Base-by-base conservation (phyloP, 2,329 filamentous ascomycete species). In the Fusarium coffeatum region DNA sequence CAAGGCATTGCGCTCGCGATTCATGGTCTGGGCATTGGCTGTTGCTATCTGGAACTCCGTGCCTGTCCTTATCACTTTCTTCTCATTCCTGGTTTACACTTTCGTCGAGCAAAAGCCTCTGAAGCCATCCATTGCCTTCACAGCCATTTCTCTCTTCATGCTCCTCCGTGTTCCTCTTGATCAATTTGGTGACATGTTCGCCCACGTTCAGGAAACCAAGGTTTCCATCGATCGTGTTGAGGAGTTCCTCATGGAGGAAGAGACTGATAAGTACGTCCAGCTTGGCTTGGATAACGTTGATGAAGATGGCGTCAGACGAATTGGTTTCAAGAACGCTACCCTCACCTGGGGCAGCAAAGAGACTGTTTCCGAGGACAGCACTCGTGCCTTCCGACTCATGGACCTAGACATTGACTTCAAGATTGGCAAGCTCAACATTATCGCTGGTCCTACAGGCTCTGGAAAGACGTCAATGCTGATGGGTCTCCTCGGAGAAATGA, bases 401-500 rank as follows among this genome's bases (percentile, higher is more conserved):
- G 90, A 97, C 75, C 79, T 99, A 50, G 84, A 97, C 72, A 80
- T 98, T 56, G 88, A 92, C 65, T 99, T 99, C 80, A 85, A 88
- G 59, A 88, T 97, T 59, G 94, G 93, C 63, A 90, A 94, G 74
- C 87, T 99, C 65, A 99, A 98, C 77, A 90, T 99, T 51, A 92
- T 99, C 74, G 92, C 94, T 41, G 96, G 96, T 2, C 92, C 95
- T 4, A 99, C 96, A 5, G 96, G 96, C 16, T 96, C 92, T 55
- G 96, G 96, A 71, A 99, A 99, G 84, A 97, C 95, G 0, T 98
- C 95, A 1, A 84, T 99, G 76, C 85, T 99, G 22, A 97, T 99
- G 95, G 96, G 94, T 28, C 84, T 99, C 27, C 87, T 99, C 3
- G 96, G 96, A 64, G 96, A 99, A 82, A 99, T 99, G 96, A 96